phyloP scores from a whole-genome alignment of 495 filamentous ascomycete genomes.

The Lasiosphaeris hirsuta region DNA sequence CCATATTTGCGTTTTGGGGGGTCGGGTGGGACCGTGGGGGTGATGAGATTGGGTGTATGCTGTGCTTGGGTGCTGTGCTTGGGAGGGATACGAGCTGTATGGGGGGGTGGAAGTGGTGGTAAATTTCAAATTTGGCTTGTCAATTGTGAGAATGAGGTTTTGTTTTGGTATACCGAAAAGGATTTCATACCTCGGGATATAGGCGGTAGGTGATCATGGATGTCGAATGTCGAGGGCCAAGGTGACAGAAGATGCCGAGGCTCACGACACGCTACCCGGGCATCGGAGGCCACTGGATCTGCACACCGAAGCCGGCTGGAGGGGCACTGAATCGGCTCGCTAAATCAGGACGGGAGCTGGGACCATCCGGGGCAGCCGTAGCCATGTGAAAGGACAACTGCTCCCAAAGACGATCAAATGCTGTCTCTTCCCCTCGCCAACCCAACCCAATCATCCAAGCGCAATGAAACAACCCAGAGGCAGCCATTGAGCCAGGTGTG shows the following conservation, averaged over 20 bases:
- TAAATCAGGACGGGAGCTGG: not conserved
- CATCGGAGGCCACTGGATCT: not conserved
- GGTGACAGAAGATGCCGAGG: conserved; percentile 6
- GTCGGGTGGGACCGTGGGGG: not conserved
- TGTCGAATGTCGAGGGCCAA: too few relatives aligned
- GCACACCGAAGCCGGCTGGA: too few relatives aligned
- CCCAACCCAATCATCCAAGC: too few relatives aligned
- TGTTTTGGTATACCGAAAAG: too few relatives aligned
- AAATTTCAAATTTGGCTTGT: too few relatives aligned
- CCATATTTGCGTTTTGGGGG: conserved; percentile 14
- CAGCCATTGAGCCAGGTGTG: too few relatives aligned
- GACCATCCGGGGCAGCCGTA: not conserved
- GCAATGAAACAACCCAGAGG: too few relatives aligned
- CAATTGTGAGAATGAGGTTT: too few relatives aligned
- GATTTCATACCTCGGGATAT: too few relatives aligned
- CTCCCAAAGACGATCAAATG: not conserved
- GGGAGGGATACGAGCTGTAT: not conserved
- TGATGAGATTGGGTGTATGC: not conserved
- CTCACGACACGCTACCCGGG: conserved; percentile 2
- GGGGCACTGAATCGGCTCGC: too few relatives aligned
- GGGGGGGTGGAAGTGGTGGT: too few relatives aligned
- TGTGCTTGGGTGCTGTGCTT: not conserved
- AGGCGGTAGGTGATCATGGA: too few relatives aligned
- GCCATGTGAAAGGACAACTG: not conserved
- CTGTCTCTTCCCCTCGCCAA: not conserved